phyloP scores from a whole-genome alignment of 176 grass and related monocot genomes.

The Triticum dicoccoides region DNA sequence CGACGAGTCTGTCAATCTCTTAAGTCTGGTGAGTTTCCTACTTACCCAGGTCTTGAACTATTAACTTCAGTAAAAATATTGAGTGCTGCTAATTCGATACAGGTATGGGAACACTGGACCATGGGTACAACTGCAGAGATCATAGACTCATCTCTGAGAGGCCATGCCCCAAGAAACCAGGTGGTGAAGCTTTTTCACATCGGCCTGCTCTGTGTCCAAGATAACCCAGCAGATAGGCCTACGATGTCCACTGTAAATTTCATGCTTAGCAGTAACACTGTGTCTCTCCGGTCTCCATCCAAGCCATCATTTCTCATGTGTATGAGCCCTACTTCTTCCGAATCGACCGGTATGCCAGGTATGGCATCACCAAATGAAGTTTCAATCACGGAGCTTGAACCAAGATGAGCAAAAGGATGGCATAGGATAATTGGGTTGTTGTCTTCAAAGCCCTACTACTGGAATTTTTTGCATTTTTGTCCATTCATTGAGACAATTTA shows the following conservation, averaged over 20 bases:
- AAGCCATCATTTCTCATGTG: constrained; percentile 41
- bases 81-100: background rate
- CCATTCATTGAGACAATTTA: too few relatives aligned
- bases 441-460: background rate
- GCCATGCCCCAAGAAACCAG: constrained; percentile 17
- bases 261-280: constrained; percentile 45
- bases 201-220: constrained; percentile 59
- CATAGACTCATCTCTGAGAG: constrained; percentile 25
- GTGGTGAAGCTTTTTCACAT: constrained; percentile 42
- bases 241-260: constrained; percentile 48
- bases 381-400: constrained; percentile 40
- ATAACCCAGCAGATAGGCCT: constrained; percentile 43
- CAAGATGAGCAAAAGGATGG: constrained; percentile 23
- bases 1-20: constrained; percentile 35
- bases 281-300: constrained; percentile 36
- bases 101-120: constrained; percentile 67
- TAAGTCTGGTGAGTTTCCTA: constrained; percentile 26
- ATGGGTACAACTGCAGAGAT: constrained; percentile 26
- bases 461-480: background rate
- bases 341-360: background rate
- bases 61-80: background rate
- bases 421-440: background rate
- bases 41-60: background rate
- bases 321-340: background rate
- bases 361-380: constrained; percentile 20